Conservation (phyloP, 2,329 filamentous ascomycete genomes). For the Ceratocystis albifundus region DNA sequence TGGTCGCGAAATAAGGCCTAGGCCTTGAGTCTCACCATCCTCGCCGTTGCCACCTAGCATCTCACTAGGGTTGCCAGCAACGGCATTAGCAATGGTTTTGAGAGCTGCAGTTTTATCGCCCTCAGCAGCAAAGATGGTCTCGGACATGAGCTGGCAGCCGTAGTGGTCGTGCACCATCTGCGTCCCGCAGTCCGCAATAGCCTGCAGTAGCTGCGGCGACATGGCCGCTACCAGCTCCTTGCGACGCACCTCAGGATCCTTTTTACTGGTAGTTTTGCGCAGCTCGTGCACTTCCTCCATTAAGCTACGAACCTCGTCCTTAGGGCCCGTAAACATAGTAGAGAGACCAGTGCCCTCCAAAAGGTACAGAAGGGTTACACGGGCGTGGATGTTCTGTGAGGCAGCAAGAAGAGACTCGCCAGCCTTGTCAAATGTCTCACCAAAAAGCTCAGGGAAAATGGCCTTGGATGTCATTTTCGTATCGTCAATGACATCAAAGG, state of each 20-base stretch:
- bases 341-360: conserved; percentile 58
- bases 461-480: conserved; percentile 78
- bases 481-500: conserved; percentile 87
- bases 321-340: conserved; percentile 49
- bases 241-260: conserved; percentile 65
- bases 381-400: conserved; percentile 54
- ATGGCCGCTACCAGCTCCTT: conserved; percentile 64
- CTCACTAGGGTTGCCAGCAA: conserved; percentile 43
- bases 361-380: conserved; percentile 64
- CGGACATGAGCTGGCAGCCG: conserved; percentile 74
- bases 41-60: conserved; percentile 30
- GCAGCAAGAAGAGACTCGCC: conserved; percentile 53
- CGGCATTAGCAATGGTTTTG: conserved; percentile 53
- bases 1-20: conserved; percentile 29
- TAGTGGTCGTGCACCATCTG: conserved; percentile 64
- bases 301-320: conserved; percentile 44
- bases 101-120: conserved; percentile 70
- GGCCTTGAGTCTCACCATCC: conserved; percentile 30
- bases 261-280: conserved; percentile 79
- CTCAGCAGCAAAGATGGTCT: conserved; percentile 64
- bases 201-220: conserved; percentile 61
- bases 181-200: conserved; percentile 55
- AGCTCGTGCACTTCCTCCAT: conserved; percentile 69
- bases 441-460: conserved; percentile 76
- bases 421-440: conserved; percentile 52